Evolutionary conservation across 805 yeast genomes (phyloP).

Genomic region (Yarrowia sp.): DNA sequence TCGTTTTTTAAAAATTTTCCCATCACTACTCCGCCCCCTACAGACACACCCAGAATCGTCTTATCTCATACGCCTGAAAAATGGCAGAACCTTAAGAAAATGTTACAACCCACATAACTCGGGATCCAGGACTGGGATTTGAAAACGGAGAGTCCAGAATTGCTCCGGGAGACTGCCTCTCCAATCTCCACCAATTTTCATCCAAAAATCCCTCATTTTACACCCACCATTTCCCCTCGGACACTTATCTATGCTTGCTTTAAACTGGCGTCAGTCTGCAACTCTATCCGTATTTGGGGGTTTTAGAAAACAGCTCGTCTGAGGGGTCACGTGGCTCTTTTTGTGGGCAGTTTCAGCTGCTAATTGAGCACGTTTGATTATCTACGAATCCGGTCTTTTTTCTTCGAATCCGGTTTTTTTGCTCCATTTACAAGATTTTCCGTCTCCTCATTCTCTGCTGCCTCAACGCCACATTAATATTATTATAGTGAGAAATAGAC

Average conservation of each 20-base stretch:
- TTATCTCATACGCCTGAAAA: background rate
- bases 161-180: too few relatives aligned
- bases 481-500: too few relatives aligned
- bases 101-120: background rate
- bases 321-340: background rate
- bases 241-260: conserved; percentile 3
- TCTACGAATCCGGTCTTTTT: too few relatives aligned
- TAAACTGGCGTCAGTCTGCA: background rate
- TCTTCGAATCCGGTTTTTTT: too few relatives aligned
- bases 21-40: background rate
- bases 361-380: too few relatives aligned
- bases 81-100: background rate
- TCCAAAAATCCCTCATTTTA: background rate
- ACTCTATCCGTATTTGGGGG: background rate
- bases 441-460: too few relatives aligned
- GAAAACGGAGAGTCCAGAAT: too few relatives aligned
- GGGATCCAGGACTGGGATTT: background rate
- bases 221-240: background rate
- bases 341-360: too few relatives aligned
- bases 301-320: background rate
- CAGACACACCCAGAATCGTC: background rate
- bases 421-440: too few relatives aligned
- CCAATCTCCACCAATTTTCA: too few relatives aligned
- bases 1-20: too few relatives aligned
- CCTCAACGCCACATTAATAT: too few relatives aligned